Evolutionary conservation across 331 rosid species (phyloP), one percentile per base, ranked within the genome.

Genomic region (Pyrus hybrid): DNA sequence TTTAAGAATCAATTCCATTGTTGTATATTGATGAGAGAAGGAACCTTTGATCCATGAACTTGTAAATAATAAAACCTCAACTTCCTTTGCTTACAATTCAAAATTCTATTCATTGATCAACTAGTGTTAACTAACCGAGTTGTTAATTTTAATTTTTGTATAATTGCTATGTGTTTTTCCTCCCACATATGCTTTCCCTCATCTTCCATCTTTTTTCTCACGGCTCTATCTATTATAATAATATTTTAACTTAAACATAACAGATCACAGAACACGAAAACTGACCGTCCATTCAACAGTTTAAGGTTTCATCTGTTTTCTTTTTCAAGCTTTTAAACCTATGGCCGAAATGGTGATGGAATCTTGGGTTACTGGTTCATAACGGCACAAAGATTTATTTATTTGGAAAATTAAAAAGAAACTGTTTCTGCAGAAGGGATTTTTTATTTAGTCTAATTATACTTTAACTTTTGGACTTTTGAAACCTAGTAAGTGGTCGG

Each of bases 21-120:
- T 37, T 1, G 4, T 0, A 9, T 12, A 37, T 37, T 37, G 1
- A 0, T 35, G 1, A 2, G 3, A 35, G 4, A 35, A 35, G 0
- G 4, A 1, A 35, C 43, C 0, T 35, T 35, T 1, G 1, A 37
- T 37, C 43, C 43, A 0, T 37, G 43, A 37, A 37, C 43, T 37
- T 37, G 13, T 37, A 37, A 37, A 37, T 8, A 8, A 37, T 37
- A 37, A 37, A 37, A 37, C 43, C 45, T 37, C 45, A 9, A 37
- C 4, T 9, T 37, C 8, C 45, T 37, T 37, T 37, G 1, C 13
- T 37, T 37, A 37, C 45, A 37, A 37, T 37, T 37, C 45, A 37
- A 37, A 13, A 37, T 37, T 37, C 13, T 37, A 9, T 37, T 37
- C 45, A 37, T 37, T 3, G 45, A 37, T 2, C 13, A 37, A 37